phyloP scores from a whole-genome alignment of 352 stramenopile species.

The Pythium aquatile region DNA sequence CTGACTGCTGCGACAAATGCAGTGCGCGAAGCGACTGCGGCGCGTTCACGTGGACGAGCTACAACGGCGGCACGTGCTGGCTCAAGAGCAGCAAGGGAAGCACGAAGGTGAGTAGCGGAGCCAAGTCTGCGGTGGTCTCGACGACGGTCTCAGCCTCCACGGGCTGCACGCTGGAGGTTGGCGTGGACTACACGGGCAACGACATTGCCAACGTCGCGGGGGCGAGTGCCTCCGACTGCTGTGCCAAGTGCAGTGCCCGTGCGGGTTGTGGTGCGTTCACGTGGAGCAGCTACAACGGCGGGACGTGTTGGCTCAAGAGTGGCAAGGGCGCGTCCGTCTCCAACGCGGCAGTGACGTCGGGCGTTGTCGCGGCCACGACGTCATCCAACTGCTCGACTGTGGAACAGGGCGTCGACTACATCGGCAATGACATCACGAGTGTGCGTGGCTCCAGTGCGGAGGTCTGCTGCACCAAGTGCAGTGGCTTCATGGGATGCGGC shows the following conservation, averaged over 20 bases:
- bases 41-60: neutral
- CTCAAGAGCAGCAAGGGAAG: neutral
- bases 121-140: neutral
- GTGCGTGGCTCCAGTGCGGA: neutral
- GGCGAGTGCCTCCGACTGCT: neutral
- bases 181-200: neutral
- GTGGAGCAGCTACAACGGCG: slow-evolving; percentile 47
- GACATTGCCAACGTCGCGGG: neutral
- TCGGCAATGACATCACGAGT: slow-evolving; percentile 25
- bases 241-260: neutral
- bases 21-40: neutral
- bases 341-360: neutral
- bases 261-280: slow-evolving; percentile 14
- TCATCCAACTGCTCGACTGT: neutral
- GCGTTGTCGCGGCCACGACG: neutral
- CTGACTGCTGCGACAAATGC: neutral
- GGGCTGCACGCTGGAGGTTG: neutral
- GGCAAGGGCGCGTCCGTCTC: slow-evolving; percentile 1
- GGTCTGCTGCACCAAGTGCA: neutral
- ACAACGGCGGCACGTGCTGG: neutral
- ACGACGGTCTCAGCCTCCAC: neutral
- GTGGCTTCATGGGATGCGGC: neutral
- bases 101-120: no score
- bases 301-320: slow-evolving; percentile 63
- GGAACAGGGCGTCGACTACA: slow-evolving; percentile 6